Evolutionary conservation across 2,329 filamentous ascomycete species (phyloP).

Genomic region (Ceratocystiopsis sp.): DNA sequence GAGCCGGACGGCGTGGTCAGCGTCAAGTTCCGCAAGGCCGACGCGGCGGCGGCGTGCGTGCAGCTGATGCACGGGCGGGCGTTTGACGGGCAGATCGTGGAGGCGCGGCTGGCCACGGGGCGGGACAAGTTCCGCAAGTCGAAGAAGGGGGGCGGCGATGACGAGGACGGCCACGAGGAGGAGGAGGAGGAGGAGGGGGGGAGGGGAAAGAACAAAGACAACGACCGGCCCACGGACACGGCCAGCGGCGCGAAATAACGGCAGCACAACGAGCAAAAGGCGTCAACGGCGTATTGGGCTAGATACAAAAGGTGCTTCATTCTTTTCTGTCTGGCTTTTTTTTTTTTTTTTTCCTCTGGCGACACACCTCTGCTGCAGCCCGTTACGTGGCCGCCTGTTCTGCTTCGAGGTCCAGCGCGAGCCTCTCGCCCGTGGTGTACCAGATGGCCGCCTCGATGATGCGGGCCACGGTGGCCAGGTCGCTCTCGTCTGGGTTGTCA

Average conservation of each 20-base stretch:
- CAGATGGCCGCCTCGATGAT: constrained; percentile 63
- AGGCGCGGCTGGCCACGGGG: constrained; percentile 54
- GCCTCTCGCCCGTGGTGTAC: constrained; percentile 36
- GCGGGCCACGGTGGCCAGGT: constrained; percentile 47
- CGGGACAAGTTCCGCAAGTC: constrained; percentile 39
- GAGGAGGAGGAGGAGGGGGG: constrained; percentile 7
- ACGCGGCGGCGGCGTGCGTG: constrained; percentile 57
- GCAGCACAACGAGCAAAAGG: too few species aligned
- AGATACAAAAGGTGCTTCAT: too few species aligned
- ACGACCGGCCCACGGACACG: too few species aligned
- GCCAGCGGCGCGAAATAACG: too few species aligned
- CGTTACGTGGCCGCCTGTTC: not conserved
- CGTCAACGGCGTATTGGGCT: too few species aligned
- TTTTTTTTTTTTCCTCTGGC: constrained; percentile 12
- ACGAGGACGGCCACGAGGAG: constrained; percentile 10
- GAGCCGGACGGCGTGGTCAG: constrained; percentile 74
- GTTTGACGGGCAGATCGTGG: constrained; percentile 56
- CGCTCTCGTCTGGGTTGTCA: constrained; percentile 32
- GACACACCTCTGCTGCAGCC: not conserved
- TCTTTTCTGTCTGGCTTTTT: not conserved
- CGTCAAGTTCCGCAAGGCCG: constrained; percentile 59
- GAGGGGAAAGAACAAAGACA: too few species aligned
- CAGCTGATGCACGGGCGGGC: constrained; percentile 61
- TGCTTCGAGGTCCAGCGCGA: constrained; percentile 13
- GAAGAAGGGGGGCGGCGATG: constrained; percentile 9